A percentile compares a stretch with the other conserved stretches of the same genome.
phyloP scores from a whole-genome alignment of 345 rosid species.

The Gossypioides kirkii region DNA sequence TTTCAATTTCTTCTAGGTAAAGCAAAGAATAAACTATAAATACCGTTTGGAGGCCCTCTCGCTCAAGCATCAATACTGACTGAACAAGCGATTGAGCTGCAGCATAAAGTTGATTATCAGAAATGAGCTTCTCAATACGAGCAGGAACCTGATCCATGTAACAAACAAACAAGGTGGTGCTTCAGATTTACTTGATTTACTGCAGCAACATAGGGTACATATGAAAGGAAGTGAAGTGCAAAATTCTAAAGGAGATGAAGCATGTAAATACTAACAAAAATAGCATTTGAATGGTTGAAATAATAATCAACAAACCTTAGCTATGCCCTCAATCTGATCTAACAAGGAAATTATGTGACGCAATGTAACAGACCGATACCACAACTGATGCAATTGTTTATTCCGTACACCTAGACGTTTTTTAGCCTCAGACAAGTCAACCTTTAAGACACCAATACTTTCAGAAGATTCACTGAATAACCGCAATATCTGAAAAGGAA shows the following conservation, averaged over 20 bases:
- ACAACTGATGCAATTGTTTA: constrained; percentile 94
- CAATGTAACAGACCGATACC: constrained; percentile 98
- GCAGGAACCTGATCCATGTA: constrained; percentile 40
- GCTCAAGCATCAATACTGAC: constrained; percentile 87
- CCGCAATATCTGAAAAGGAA: constrained; percentile 73
- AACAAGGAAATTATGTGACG: constrained; percentile 90
- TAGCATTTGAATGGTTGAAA: constrained; percentile 8
- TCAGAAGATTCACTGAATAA: constrained; percentile 93
- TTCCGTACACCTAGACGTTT: constrained; percentile 73
- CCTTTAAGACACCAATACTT: constrained; percentile 60
- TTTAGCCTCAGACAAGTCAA: constrained; percentile 89
- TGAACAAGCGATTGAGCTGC: constrained; percentile 84
- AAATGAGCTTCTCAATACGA: constrained; percentile 83
- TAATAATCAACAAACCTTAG: constrained; percentile 60
- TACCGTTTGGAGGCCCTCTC: constrained; percentile 98
- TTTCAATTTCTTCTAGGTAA: background rate
- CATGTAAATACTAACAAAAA: constrained; percentile 5
- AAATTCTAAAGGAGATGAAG: constrained; percentile 8
- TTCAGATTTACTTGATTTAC: constrained; percentile 6
- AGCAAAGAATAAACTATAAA: background rate
- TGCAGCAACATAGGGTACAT: background rate
- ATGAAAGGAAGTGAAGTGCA: constrained; percentile 6
- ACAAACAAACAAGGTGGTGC: constrained; percentile 14
- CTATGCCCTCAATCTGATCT: constrained; percentile 97
- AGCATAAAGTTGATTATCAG: constrained; percentile 88